These are phyloP conservation scores for Helicostylum pulchrum DNA, from an alignment of 192 early-diverging fungal genomes.

Conservation along the genomic window DNA sequence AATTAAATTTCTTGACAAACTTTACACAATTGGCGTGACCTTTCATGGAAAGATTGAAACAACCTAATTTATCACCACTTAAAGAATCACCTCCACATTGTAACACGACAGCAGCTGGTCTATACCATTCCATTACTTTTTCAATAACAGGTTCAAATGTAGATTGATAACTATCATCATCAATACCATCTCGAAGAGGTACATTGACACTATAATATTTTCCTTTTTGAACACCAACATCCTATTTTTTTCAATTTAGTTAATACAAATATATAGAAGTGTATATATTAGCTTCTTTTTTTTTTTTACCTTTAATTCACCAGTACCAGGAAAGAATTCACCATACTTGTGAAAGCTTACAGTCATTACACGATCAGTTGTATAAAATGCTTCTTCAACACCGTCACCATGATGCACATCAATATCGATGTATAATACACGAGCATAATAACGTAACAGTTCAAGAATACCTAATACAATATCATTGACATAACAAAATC, in stretches of 20 bases:
- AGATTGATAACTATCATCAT: slow-evolving; percentile 83
- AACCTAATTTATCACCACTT: slow-evolving; percentile 90
- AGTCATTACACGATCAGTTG: slow-evolving; percentile 93
- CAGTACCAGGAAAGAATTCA: slow-evolving; percentile 95
- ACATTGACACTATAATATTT: slow-evolving; percentile 95
- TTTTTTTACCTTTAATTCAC: slow-evolving; percentile 55
- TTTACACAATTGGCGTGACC: slow-evolving; percentile 90
- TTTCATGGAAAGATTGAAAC: slow-evolving; percentile 92
- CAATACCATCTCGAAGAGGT: slow-evolving; percentile 91
- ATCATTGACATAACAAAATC: slow-evolving; percentile 97
- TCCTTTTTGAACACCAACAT: slow-evolving; percentile 83
- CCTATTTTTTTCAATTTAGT: slow-evolving; percentile 46
- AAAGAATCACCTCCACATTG: slow-evolving; percentile 98
- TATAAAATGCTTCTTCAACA: slow-evolving; percentile 93
- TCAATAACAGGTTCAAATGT: slow-evolving; percentile 75
- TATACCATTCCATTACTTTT: slow-evolving; percentile 90
- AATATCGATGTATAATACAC: slow-evolving; percentile 93
- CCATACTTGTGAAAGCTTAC: slow-evolving; percentile 96
- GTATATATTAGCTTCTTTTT: neutral
- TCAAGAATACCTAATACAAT: slow-evolving; percentile 72
- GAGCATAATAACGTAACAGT: slow-evolving; percentile 65
- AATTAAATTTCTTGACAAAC: slow-evolving; percentile 88
- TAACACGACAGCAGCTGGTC: slow-evolving; percentile 86
- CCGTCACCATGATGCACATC: slow-evolving; percentile 95
- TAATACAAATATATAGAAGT: neutral